phyloP scores from a whole-genome alignment of 106 monocot genomes.

The Xerophyta viscosa region DNA sequence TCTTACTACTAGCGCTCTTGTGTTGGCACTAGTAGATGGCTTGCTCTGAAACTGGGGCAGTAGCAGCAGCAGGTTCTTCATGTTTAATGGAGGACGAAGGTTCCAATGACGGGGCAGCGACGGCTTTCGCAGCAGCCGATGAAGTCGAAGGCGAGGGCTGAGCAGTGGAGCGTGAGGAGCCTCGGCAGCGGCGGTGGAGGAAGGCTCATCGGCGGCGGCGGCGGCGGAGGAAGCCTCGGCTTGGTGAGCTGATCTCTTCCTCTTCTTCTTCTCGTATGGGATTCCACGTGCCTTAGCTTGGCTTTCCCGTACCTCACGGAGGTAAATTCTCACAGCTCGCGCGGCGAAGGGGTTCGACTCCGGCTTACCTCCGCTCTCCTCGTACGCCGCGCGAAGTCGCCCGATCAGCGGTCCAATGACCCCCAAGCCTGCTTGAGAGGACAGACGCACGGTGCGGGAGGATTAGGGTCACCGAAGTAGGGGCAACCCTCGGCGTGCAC shows the following conservation, averaged over 20 bases:
- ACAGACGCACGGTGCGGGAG: constrained; percentile 38
- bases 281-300: constrained; percentile 10
- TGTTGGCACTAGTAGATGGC: too few species aligned
- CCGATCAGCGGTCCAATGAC: constrained; percentile 48
- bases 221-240: too few species aligned
- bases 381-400: constrained; percentile 41
- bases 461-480: constrained; percentile 38
- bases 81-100: too few species aligned
- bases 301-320: constrained; percentile 5
- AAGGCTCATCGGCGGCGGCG: too few species aligned
- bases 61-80: too few species aligned
- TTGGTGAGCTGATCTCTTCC: constrained; percentile 1
- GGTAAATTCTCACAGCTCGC: constrained; percentile 3
- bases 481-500: constrained; percentile 34
- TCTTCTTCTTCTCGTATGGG: constrained; percentile 17
- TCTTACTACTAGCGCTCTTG: too few species aligned
- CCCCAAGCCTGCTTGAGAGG: constrained; percentile 49
- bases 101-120: too few species aligned
- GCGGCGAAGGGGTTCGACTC: constrained; percentile 9
- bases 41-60: too few species aligned
- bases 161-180: too few species aligned
- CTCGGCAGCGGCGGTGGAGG: too few species aligned
- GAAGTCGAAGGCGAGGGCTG: too few species aligned
- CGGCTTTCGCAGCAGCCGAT: too few species aligned
- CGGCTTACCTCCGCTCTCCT: constrained; percentile 32